phyloP scores from a whole-genome alignment of 169 alveolate genomes.

The Plasmodium fragile region DNA sequence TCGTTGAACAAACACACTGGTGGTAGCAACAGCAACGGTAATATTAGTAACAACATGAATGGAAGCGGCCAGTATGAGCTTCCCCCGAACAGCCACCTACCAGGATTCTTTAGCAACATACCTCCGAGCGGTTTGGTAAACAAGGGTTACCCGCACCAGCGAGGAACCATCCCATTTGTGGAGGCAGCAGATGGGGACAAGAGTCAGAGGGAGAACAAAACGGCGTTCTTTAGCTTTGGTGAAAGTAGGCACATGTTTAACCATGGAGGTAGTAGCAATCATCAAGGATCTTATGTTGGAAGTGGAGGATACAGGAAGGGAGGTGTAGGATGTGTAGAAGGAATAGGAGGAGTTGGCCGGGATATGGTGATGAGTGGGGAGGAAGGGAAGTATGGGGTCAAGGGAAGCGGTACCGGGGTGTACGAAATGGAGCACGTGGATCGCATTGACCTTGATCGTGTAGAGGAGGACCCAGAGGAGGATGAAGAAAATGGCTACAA shows the following conservation, averaged over 20 bases:
- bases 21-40: background rate
- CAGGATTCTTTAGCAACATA: background rate
- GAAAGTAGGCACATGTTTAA: background rate
- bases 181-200: conserved; percentile 3
- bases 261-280: background rate
- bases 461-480: background rate
- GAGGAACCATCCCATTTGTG: background rate
- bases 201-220: background rate
- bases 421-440: background rate
- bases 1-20: too few relatives aligned
- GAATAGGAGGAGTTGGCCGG: background rate
- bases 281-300: background rate
- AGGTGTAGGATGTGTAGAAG: background rate
- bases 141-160: background rate
- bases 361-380: background rate
- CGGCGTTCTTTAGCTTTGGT: conserved; percentile 7
- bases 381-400: background rate
- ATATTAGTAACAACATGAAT: background rate
- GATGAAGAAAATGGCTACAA: conserved; percentile 5
- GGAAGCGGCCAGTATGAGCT: background rate
- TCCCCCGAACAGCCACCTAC: background rate
- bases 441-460: background rate
- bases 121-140: background rate
- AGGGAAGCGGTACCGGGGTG: background rate
- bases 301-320: background rate